Conservation (phyloP, 371 early-diverging fungal species). For the Mucor racemosus region DNA sequence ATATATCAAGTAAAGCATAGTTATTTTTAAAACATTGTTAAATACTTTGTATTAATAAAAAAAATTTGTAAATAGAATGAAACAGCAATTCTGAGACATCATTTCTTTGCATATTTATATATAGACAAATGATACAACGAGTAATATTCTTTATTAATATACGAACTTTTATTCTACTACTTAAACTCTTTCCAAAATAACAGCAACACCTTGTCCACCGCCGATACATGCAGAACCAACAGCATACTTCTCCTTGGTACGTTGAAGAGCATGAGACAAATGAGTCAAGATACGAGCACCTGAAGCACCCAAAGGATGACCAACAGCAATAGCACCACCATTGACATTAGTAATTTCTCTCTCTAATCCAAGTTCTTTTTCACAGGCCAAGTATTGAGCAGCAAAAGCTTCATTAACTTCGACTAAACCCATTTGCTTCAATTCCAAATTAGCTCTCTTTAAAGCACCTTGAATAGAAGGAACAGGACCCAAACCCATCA, state of each 20-base stretch:
- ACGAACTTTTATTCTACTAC: background rate
- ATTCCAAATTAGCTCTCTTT: constrained; percentile 75
- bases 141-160: background rate
- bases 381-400: constrained; percentile 90
- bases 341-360: constrained; percentile 81
- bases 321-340: constrained; percentile 97
- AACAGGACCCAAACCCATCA: constrained; percentile 96
- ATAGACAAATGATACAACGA: too few relatives aligned
- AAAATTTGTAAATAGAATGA: too few relatives aligned
- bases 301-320: constrained; percentile 96
- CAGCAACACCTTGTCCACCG: constrained; percentile 77
- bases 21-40: too few relatives aligned
- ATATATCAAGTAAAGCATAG: too few relatives aligned
- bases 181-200: constrained; percentile 58
- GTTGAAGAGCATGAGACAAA: constrained; percentile 83
- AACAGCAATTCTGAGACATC: too few relatives aligned
- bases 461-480: constrained; percentile 90
- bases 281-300: constrained; percentile 95
- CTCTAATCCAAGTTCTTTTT: constrained; percentile 86
- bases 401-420: constrained; percentile 99
- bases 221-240: constrained; percentile 94
- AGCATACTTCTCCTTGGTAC: constrained; percentile 82
- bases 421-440: constrained; percentile 88
- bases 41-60: too few relatives aligned
- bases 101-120: too few relatives aligned